Evolutionary conservation across 2,329 filamentous ascomycete genomes (phyloP), one percentile per base, ranked within the genome.

Genomic region (Sporothrix curviconia): DNA sequence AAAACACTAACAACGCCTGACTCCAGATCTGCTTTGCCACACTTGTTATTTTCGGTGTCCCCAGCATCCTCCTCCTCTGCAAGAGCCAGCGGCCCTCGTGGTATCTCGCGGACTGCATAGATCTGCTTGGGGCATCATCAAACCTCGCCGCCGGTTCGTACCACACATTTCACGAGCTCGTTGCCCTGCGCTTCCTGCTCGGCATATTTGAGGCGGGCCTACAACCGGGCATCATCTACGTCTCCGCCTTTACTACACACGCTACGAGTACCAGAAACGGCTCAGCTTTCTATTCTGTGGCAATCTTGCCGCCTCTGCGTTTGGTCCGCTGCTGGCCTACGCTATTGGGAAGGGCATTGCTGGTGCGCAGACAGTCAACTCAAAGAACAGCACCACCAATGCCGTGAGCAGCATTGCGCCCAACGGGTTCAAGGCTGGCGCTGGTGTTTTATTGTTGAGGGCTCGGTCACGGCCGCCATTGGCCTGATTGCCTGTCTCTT

Each of bases 41-140:
- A 3, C 86, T 86, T 64, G 84, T 86, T 57, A 47, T 84, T 22
- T 81, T 83, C 62, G 78, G 83, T 63, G 82, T 85, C 30, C 82
- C 83, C 0, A 76, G 73, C 50, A 85, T 81, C 62, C 77, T 84
- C 42, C 46, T 71, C 12, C 34, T 54, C 34, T 22, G 40, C 22
- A 47, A 24, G 15, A 19, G 36, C 50, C 42, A 28, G 25, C 44
- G 57, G 9, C 57, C 52, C 6, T 59, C 57, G 3, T 36, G 15
- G 28, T 59, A 59, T 19, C 43, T 59, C 12, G 51, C 43, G 25
- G 43, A 36, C 15, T 22, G 56, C 25, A 50, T 47, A 22, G 19
- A n/a, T 59, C 6, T 37, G 25, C 24, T 59, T n/a, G 57, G 44
- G 53, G 57, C 40, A 19, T 59, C 17, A 32, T 51, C 39, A 40